Base-by-base conservation (phyloP, 2,329 filamentous ascomycete species). In the Anisogramma anomala region DNA sequence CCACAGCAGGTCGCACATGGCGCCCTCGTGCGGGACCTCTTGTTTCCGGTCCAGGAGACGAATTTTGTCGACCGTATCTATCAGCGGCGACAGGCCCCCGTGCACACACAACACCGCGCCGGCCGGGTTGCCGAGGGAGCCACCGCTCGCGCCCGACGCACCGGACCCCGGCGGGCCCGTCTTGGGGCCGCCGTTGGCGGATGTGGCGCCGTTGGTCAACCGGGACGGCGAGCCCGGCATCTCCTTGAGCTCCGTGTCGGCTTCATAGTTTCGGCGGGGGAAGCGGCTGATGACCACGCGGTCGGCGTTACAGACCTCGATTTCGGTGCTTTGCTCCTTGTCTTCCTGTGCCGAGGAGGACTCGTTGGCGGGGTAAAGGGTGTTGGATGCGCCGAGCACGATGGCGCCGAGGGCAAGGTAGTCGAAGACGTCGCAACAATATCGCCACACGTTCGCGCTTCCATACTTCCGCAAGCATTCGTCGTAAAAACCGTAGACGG, bases 1-100 rank as follows among this genome's bases (percentile, higher is more conserved):
- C 91, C 91, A 98, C 3, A 98, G 73, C 1, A 98, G 71, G 61
- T 98, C 91, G 63, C 91, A 98, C 91, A 98, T 98, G 57, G 91
- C 87, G 42, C 91, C 91, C 65, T 98, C 91, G 57, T 98, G 91
- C 0, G 91, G 91, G 0, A 98, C 91, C 65, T 98, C 91, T 64
- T 98, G 91, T 62, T 96, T 96, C 48, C 89, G 79, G 59, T 98
- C 93, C 17, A 98, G 75, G 11, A 96, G 70, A 17, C 91, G 77
- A 58, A 98, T 98, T 64, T 94, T 94, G 59, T 98, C 89, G 34
- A 98, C 83, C 18, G 79, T 85, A 58, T 96, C 88, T 45, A 98
- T 84, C 9, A 95, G 69, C 1, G 91, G 91, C 17, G 83, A 91
- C 6, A 98, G 69, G 2, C 91, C 91, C 43, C 91, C 91, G 59